A percentile compares a stretch with the other conserved stretches of the same genome.
phyloP scores from a whole-genome alignment of 805 yeast species.

The Kodamaea nitidulidarum region DNA sequence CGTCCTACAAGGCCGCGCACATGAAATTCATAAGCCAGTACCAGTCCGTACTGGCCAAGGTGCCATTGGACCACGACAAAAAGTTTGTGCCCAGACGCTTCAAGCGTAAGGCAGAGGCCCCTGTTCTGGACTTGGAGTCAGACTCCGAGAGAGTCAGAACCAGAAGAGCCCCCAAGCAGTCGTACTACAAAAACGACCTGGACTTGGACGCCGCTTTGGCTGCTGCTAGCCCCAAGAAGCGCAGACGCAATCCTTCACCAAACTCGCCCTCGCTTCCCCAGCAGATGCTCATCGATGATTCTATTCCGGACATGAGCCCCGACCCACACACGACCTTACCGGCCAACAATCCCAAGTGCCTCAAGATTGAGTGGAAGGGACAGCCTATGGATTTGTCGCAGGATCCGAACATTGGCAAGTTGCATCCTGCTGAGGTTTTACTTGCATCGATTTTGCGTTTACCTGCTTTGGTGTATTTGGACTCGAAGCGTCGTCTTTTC shows the following conservation, averaged over 20 bases:
- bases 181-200: constrained; percentile 12
- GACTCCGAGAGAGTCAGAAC: constrained; percentile 51
- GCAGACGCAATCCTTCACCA: constrained; percentile 28
- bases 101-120: constrained; percentile 11
- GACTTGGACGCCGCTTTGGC: constrained; percentile 8
- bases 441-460: constrained; percentile 86
- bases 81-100: constrained; percentile 10
- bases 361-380: constrained; percentile 96
- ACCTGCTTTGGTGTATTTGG: constrained; percentile 80
- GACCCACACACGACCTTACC: constrained; percentile 57
- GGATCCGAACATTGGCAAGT: constrained; percentile 67
- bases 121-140: constrained; percentile 4
- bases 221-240: constrained; percentile 39
- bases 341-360: constrained; percentile 56
- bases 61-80: constrained; percentile 7
- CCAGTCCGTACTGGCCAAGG: constrained; percentile 23
- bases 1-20: constrained; percentile 47
- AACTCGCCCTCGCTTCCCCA: constrained; percentile 34
- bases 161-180: constrained; percentile 48
- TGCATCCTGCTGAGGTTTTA: constrained; percentile 88
- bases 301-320: constrained; percentile 83
- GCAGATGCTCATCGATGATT: constrained; percentile 59
- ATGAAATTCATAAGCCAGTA: constrained; percentile 53
- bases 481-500: constrained; percentile 67
- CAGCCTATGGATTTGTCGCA: constrained; percentile 85